Evolutionary conservation across 139 green algal species (phyloP).

Genomic region (Mychonastes homosphaera): DNA sequence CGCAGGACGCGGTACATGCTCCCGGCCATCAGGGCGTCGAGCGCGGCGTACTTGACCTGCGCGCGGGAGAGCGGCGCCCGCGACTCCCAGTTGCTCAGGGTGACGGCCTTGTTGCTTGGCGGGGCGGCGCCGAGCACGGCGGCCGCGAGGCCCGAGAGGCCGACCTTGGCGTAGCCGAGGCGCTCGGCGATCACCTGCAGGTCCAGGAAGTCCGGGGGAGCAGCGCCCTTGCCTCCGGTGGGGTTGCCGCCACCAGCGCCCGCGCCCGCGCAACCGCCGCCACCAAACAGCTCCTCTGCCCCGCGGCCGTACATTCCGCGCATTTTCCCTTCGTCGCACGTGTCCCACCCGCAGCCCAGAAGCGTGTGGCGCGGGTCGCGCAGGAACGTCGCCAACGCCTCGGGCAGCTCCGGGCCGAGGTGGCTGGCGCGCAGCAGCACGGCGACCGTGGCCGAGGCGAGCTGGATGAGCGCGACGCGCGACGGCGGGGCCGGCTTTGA

Average conservation of each 20-base stretch:
- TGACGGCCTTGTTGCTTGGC: conserved; percentile 32
- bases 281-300: conserved; percentile 2
- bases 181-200: conserved; percentile 17
- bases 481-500: no score
- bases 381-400: conserved; percentile 21
- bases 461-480: no score
- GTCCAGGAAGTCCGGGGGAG: conserved; percentile 11
- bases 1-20: conserved; percentile 37
- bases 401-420: conserved; percentile 18
- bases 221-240: no score
- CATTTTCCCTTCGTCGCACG: conserved; percentile 35
- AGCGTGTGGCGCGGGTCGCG: conserved; percentile 11
- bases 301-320: conserved; percentile 17
- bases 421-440: conserved; percentile 18
- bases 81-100: conserved; percentile 39
- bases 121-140: no score
- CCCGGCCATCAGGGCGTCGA: conserved; percentile 32
- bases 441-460: conserved; percentile 3
- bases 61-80: background rate
- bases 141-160: conserved; percentile 22
- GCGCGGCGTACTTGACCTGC: conserved; percentile 43
- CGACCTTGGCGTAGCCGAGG: conserved; percentile 27
- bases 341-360: conserved; percentile 35
- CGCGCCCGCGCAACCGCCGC: background rate
- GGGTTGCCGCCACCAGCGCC: no score